Percentiles rank a stretch among this genome's conserved stretches.
Evolutionary conservation across 768 basidiomycete genomes (phyloP).

Genomic region (Hericium alpestre): DNA sequence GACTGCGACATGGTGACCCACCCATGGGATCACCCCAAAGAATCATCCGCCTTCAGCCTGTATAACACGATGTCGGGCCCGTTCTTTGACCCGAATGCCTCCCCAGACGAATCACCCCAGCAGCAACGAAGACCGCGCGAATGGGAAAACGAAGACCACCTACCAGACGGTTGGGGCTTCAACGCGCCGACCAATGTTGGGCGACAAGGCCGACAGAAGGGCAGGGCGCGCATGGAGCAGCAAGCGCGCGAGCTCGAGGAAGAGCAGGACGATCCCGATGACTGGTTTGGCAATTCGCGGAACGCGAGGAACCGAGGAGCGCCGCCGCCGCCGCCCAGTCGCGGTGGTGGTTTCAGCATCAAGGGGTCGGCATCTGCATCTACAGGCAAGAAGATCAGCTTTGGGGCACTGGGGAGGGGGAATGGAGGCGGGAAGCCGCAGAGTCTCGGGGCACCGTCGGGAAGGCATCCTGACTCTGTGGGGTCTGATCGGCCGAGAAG

Average conservation of each 20-base stretch:
- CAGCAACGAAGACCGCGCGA: constrained; percentile 27
- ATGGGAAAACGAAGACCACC: constrained; percentile 29
- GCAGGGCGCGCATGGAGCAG: constrained; percentile 43
- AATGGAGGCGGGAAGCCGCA: background rate
- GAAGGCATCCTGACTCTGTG: background rate
- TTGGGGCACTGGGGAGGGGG: background rate
- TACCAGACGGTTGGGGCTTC: constrained; percentile 36
- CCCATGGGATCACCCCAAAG: constrained; percentile 31
- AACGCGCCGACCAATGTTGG: constrained; percentile 52
- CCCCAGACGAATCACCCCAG: constrained; percentile 16
- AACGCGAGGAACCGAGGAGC: constrained; percentile 21
- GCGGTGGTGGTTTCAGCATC: constrained; percentile 16
- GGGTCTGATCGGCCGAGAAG: background rate
- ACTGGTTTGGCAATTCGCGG: constrained; percentile 51
- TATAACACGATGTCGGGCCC: constrained; percentile 56
- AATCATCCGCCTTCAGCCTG: constrained; percentile 58
- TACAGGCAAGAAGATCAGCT: background rate
- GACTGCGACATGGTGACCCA: constrained; percentile 45
- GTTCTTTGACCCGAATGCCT: constrained; percentile 31
- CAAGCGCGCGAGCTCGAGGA: constrained; percentile 32
- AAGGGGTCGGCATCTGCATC: background rate
- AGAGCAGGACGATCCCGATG: constrained; percentile 43
- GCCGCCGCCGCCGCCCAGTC: constrained; percentile 26
- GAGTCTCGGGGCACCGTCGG: background rate
- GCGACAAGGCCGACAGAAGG: constrained; percentile 50